A percentile compares a stretch with the other conserved stretches of the same genome.
Evolutionary conservation across 106 monocot species (phyloP).

Genomic region (Posidonia australis): DNA sequence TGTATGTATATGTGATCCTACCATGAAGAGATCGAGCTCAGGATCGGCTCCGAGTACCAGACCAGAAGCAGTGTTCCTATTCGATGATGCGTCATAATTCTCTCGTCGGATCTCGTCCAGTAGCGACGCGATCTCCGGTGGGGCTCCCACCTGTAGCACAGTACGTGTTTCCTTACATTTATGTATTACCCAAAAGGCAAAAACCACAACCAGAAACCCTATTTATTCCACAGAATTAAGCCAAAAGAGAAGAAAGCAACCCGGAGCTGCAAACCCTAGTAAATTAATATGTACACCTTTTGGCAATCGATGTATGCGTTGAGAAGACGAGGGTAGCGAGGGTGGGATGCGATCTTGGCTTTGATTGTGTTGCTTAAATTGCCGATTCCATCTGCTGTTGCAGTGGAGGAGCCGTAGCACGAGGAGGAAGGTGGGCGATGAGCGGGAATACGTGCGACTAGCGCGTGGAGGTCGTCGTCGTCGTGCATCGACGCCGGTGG

Average conservation of each 20-base stretch:
- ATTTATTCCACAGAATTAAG: neutral
- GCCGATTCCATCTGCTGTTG: neutral
- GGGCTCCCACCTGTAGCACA: constrained; percentile 36
- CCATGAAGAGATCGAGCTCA: constrained; percentile 55
- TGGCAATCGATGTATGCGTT: constrained; percentile 58
- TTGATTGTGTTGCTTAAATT: constrained; percentile 12
- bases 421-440: neutral
- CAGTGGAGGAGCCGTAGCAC: neutral
- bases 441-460: constrained; percentile 15
- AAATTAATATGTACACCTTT: constrained; percentile 33
- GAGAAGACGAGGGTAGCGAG: constrained; percentile 43
- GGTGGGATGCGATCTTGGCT: constrained; percentile 53
- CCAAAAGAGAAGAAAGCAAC: neutral
- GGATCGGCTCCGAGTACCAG: constrained; percentile 25
- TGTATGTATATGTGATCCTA: neutral
- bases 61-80: neutral
- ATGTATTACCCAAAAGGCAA: too few relatives aligned
- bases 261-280: too few relatives aligned
- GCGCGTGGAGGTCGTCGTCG: constrained; percentile 24
- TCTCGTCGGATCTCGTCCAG: constrained; percentile 38
- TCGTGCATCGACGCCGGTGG: neutral
- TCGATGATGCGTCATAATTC: constrained; percentile 7
- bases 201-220: too few relatives aligned
- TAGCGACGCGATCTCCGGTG: constrained; percentile 35
- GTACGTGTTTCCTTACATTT: too few relatives aligned